These are phyloP conservation scores for Scalesia atractyloides DNA, from an alignment of 129 eudicot genomes.

Conservation along the genomic window DNA sequence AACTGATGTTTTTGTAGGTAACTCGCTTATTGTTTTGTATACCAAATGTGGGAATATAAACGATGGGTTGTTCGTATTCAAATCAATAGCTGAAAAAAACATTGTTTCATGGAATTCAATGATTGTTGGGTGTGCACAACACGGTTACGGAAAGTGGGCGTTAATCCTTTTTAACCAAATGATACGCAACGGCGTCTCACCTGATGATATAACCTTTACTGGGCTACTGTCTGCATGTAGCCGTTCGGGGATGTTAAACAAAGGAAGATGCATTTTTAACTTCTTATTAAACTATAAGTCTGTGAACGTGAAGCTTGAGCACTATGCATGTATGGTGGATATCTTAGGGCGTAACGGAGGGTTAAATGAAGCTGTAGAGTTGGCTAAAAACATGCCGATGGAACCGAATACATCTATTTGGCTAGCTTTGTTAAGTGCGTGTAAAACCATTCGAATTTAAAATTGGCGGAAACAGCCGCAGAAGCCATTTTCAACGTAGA, in stretches of 20 bases:
- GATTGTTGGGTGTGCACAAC: slow-evolving; percentile 90
- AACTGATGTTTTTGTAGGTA: slow-evolving; percentile 68
- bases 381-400: slow-evolving; percentile 67
- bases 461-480: slow-evolving; percentile 69
- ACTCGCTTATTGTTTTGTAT: slow-evolving; percentile 66
- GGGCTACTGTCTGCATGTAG: slow-evolving; percentile 78
- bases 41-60: slow-evolving; percentile 60
- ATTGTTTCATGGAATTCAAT: slow-evolving; percentile 83
- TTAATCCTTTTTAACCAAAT: slow-evolving; percentile 59
- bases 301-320: slow-evolving; percentile 58
- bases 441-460: slow-evolving; percentile 59
- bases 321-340: slow-evolving; percentile 87
- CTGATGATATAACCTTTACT: slow-evolving; percentile 74
- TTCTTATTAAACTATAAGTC: slow-evolving; percentile 27
- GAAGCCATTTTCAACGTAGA: slow-evolving; percentile 48
- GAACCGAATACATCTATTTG: slow-evolving; percentile 55
- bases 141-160: slow-evolving; percentile 68
- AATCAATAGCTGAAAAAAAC: slow-evolving; percentile 48
- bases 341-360: slow-evolving; percentile 69
- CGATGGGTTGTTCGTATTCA: slow-evolving; percentile 53
- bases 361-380: slow-evolving; percentile 69
- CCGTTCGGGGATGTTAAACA: slow-evolving; percentile 66
- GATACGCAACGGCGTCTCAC: slow-evolving; percentile 46
- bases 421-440: slow-evolving; percentile 73
- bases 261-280: slow-evolving; percentile 56